Conservation (phyloP, 1,284 basidiomycete species). For the Fomitopsis pinicola region DNA sequence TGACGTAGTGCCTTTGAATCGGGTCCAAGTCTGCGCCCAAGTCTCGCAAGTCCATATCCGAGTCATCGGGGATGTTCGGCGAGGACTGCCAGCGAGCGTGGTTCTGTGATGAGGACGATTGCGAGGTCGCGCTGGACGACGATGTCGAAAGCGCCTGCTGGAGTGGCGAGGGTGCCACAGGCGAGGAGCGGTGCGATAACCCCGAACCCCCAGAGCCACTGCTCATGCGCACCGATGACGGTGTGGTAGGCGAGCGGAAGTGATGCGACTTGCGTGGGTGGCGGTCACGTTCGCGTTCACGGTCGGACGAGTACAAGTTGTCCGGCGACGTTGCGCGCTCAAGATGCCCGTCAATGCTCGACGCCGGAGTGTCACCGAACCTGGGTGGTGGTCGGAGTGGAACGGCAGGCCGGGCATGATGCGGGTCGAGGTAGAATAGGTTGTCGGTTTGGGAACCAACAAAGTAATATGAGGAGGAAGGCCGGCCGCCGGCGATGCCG, state of each 20-base stretch:
- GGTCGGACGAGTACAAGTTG: constrained; percentile 17
- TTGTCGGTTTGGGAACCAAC: constrained; percentile 88
- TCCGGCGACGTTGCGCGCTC: constrained; percentile 26
- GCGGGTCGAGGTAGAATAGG: constrained; percentile 95
- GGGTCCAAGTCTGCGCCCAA: constrained; percentile 37
- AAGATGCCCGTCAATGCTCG: constrained; percentile 6
- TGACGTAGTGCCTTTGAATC: constrained; percentile 54
- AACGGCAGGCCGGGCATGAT: constrained; percentile 81
- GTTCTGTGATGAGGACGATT: constrained; percentile 29
- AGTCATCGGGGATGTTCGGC: constrained; percentile 27
- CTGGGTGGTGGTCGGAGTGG: constrained; percentile 58
- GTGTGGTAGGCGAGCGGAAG: constrained; percentile 43
- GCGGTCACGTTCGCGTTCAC: constrained; percentile 21
- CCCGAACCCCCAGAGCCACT: constrained; percentile 43
- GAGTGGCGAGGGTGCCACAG: constrained; percentile 50
- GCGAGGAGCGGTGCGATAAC: constrained; percentile 48
- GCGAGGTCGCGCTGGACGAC: constrained; percentile 23
- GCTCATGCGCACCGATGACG: constrained; percentile 40
- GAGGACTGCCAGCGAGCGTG: constrained; percentile 31
- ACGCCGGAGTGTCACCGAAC: constrained; percentile 8
- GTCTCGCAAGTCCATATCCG: constrained; percentile 32
- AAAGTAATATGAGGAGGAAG: constrained; percentile 96
- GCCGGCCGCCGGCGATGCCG: constrained; percentile 93
- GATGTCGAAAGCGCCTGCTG: constrained; percentile 53
- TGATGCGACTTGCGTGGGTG: constrained; percentile 30